Conservation (phyloP, 2,329 filamentous ascomycete species). For the Colletotrichum sp. region DNA sequence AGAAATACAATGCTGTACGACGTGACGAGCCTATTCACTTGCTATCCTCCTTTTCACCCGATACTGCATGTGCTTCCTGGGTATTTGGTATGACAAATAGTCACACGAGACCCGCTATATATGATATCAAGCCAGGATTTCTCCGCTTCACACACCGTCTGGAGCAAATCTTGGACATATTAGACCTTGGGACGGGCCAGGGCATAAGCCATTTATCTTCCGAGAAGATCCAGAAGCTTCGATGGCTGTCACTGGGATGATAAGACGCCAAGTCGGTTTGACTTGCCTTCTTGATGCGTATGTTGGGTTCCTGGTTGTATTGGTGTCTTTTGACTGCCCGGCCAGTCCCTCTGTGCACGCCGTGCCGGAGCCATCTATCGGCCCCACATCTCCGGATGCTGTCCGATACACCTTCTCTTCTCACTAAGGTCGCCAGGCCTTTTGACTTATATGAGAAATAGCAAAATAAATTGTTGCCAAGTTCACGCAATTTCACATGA, state of each 20-base stretch:
- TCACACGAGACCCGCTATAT: neutral
- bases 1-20: neutral
- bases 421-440: neutral
- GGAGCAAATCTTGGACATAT: neutral
- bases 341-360: neutral
- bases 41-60: neutral
- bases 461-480: neutral
- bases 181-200: neutral
- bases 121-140: rapidly evolving
- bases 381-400: neutral
- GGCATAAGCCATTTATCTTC: neutral
- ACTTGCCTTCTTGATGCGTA: neutral
- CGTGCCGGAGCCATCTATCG: neutral
- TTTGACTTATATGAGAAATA: neutral
- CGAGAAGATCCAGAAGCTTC: neutral
- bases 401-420: neutral
- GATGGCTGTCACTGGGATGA: neutral
- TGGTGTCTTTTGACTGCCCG: neutral
- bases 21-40: neutral
- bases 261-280: neutral
- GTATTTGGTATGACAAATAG: rapidly evolving
- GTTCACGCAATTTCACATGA: neutral
- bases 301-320: neutral
- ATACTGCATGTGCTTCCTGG: neutral
- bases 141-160: neutral